Base-by-base conservation (phyloP, 2,329 filamentous ascomycete species). In the Lasiodiplodia gonubiensis region DNA sequence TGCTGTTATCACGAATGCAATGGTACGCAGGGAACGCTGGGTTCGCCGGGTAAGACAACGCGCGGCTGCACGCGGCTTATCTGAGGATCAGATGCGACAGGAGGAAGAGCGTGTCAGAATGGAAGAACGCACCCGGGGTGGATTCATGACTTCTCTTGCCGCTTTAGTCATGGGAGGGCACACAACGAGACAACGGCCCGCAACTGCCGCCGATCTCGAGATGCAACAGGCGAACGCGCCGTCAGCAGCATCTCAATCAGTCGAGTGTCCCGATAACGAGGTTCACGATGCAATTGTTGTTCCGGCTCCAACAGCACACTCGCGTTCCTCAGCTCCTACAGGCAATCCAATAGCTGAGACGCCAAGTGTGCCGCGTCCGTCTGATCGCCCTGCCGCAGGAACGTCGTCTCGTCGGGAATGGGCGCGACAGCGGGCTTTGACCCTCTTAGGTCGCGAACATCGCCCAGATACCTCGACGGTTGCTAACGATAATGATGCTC, bases 21-120 rank as follows among this genome's bases (percentile, higher is more conserved):
- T 97, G 91, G 93, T 96, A 6, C 89, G 92, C 23, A 87, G 92
- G 48, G 93, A 97, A 78, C 85, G 91, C 18, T 86, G 90, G 27
- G 81, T 93, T 14, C 82, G 90, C 33, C 83, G 85, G 39, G 77
- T 91, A 59, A 83, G 89, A 54, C 85, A 87, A 66, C 83, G 85
- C 16, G 71, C 70, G 39, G 69, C 67, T 27, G 66, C 63, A 23
- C 55, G 57, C 35, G 66, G 66, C 48, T 14, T 67, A n/a, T 27
- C 49, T 35, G 55, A 67, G 11, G 57, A 61, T n/a, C 51, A 67
- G 14, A 54, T 67, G 49, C 39, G 25, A 37, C 55, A 60, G 53
- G 64, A 67, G 49, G 51, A 63, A 27, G 33, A 54, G 37, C 66
- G 66, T 51, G 59, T 63, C 30, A 67, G 55, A 55, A 53, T 52